These are phyloP conservation scores for Arthrinium phaeospermum DNA, from an alignment of 2,329 filamentous ascomycete genomes.

Conservation along the genomic window DNA sequence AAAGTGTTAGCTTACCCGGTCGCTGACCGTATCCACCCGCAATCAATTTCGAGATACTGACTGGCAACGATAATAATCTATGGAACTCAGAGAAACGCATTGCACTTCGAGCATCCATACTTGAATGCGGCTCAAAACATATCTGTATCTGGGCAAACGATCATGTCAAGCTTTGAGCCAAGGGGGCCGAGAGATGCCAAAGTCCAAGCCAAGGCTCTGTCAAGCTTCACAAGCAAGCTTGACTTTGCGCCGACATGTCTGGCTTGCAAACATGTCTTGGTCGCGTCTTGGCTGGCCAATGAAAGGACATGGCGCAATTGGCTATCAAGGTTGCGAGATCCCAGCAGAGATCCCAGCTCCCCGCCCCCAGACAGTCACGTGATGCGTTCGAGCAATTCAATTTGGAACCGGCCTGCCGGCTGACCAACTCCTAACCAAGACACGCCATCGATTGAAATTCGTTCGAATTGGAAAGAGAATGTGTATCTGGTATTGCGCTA, in stretches of 20 bases:
- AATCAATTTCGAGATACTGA: neutral
- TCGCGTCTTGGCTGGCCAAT: slow-evolving; percentile 4
- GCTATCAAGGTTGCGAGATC: neutral
- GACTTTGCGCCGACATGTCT: neutral
- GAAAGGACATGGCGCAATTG: neutral
- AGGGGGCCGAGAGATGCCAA: slow-evolving; percentile 11
- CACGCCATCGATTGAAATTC: neutral
- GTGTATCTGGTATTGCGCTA: no score
- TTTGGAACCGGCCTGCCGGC: neutral
- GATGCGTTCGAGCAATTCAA: neutral
- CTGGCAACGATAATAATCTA: neutral
- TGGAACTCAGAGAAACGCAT: neutral
- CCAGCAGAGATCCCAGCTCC: neutral
- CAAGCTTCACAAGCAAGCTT: slow-evolving; percentile 14
- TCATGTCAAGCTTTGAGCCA: slow-evolving; percentile 1
- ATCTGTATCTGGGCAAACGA: neutral
- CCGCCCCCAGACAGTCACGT: neutral
- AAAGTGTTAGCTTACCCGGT: neutral
- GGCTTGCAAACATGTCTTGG: neutral
- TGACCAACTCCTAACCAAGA: neutral
- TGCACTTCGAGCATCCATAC: no score
- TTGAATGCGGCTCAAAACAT: neutral
- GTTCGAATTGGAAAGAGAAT: neutral
- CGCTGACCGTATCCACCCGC: neutral
- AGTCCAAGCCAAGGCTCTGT: neutral